These are phyloP conservation scores for Mortierella sp. DNA, from an alignment of 371 early-diverging fungal species.

Conservation along the genomic window DNA sequence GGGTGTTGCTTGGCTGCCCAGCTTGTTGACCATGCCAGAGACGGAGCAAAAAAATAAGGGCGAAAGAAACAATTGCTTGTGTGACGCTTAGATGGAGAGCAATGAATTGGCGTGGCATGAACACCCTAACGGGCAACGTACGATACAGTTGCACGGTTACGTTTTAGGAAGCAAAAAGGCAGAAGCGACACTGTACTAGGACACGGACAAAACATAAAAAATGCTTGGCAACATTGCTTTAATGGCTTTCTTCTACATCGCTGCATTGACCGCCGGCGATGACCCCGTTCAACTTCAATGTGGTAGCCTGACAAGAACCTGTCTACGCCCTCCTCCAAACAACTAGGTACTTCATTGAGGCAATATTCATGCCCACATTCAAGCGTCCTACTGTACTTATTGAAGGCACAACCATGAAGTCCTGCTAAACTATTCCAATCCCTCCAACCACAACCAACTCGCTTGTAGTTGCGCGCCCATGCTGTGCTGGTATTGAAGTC, in stretches of 20 bases:
- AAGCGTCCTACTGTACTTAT: not conserved
- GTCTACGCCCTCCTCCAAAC: not conserved
- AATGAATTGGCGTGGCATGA: too few relatives aligned
- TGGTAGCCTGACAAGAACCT: not conserved
- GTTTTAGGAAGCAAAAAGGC: too few relatives aligned
- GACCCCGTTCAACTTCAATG: not conserved
- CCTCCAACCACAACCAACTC: not conserved
- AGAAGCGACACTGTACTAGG: too few relatives aligned
- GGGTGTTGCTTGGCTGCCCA: not conserved
- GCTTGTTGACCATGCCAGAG: not conserved
- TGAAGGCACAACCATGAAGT: not conserved
- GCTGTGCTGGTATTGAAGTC: not conserved
- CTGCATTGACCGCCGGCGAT: not conserved
- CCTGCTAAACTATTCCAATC: not conserved
- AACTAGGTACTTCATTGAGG: not conserved
- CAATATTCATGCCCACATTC: not conserved
- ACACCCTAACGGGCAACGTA: not conserved
- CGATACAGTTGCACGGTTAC: too few relatives aligned
- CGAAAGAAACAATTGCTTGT: not conserved
- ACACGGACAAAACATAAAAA: too few relatives aligned
- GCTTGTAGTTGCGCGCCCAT: not conserved
- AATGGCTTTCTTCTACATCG: not conserved
- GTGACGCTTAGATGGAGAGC: too few relatives aligned
- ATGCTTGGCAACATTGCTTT: not conserved
- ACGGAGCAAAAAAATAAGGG: too few relatives aligned